Evolutionary conservation across 257 asterid species (phyloP), one percentile per base, ranked within the genome.

Genomic region (Leonotis leonurus): DNA sequence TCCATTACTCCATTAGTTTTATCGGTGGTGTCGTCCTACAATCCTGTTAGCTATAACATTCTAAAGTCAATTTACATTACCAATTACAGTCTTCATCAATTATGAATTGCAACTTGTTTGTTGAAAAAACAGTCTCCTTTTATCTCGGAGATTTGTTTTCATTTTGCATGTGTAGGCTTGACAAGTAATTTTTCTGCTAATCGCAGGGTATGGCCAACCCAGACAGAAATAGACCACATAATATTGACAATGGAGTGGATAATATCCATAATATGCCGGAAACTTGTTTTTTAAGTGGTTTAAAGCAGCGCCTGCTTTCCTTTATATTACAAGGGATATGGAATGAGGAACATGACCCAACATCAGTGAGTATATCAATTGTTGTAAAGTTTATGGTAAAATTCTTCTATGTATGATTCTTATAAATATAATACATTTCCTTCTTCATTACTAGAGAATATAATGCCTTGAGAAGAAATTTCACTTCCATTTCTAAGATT

Each of bases 401-500:
- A n/a, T n/a, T n/a, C n/a, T n/a, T n/a, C n/a, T n/a, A n/a, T n/a
- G n/a, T n/a, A n/a, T n/a, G n/a, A n/a, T n/a, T n/a, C n/a, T n/a
- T n/a, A n/a, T n/a, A n/a, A n/a, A n/a, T n/a, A n/a, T n/a, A n/a
- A n/a, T n/a, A n/a, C n/a, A n/a, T 60, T 66, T 64, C 57, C 29
- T 70, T 64, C 59, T 69, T 50, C 46, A 29, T 70, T 52, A 68
- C 58, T 90, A 91, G 99, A 83, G 97, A 80, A 85, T 85, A 89
- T 97, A 86, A 64, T 78, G 83, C 89, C 88, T 92, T 76, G 89
- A 92, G 90, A 92, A 92, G 87, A 89, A 85, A 81, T 92, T 92
- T 69, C 85, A 86, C 77, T 88, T 84, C 90, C 94, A 79, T 78
- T 91, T 91, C 77, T 96, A 88, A 78, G 98, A 88, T 83, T 91